Evolutionary conservation across 352 stramenopile genomes (phyloP).

Genomic region (Phytopythium vexans): DNA sequence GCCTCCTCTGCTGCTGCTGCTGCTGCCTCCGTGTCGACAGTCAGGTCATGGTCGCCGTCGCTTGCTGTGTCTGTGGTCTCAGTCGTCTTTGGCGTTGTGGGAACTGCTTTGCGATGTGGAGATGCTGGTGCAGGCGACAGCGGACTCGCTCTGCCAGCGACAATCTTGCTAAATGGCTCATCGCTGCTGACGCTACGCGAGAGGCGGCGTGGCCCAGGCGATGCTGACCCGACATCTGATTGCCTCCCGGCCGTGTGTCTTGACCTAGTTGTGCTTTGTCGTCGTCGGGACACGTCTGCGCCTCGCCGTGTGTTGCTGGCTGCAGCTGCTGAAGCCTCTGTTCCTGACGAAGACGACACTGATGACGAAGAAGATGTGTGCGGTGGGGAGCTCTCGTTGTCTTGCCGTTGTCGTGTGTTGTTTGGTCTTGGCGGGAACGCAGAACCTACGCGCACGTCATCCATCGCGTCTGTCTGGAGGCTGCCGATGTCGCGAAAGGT

Average conservation of each 20-base stretch:
- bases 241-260: not conserved
- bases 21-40: conserved; percentile 44
- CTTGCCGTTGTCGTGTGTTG: not conserved
- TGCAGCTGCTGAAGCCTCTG: too few species aligned
- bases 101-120: not conserved
- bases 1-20: conserved; percentile 14
- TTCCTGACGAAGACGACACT: too few species aligned
- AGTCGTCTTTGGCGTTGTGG: conserved; percentile 7
- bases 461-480: too few species aligned
- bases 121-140: not conserved
- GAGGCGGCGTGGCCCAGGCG: not conserved
- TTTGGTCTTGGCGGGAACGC: conserved; percentile 44
- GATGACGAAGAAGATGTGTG: not conserved
- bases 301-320: too few species aligned
- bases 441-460: conserved; percentile 51
- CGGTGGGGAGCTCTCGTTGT: too few species aligned
- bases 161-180: conserved; percentile 54
- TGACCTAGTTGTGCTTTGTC: not conserved
- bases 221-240: not conserved
- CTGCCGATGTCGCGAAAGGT: conserved; percentile 53
- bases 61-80: conserved; percentile 1
- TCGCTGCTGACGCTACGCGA: conserved; percentile 4
- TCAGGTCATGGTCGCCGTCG: conserved; percentile 15
- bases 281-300: too few species aligned
- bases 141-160: conserved; percentile 23